Conservation (phyloP, 2,329 filamentous ascomycete species). For the Fusarium anguioides region DNA sequence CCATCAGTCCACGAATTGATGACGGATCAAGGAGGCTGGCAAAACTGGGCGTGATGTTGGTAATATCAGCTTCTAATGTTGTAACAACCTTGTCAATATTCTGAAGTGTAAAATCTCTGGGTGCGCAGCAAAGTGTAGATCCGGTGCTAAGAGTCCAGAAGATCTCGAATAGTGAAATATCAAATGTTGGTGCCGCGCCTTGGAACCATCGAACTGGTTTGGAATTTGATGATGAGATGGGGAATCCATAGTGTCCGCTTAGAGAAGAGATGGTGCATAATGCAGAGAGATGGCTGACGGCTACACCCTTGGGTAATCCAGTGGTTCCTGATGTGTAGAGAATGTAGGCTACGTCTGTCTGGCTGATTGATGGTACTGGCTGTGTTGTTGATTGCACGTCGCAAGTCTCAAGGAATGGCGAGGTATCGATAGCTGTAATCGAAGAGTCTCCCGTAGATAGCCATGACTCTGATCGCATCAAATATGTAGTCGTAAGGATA, state of each 20-base stretch:
- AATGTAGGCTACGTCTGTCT: background rate
- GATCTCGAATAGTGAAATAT: conserved; percentile 24
- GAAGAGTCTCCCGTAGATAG: rapidly evolving
- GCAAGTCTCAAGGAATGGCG: background rate
- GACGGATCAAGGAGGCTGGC: conserved; percentile 12
- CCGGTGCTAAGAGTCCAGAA: conserved; percentile 22
- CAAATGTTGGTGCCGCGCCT: conserved; percentile 19
- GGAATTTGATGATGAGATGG: background rate
- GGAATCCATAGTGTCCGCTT: conserved; percentile 8
- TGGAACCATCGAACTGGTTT: conserved; percentile 22
- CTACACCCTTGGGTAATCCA: conserved; percentile 16
- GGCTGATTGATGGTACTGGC: rapidly evolving
- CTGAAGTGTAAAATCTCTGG: conserved; percentile 2
- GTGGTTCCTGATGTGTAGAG: conserved; percentile 25
- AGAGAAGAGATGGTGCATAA: conserved; percentile 12
- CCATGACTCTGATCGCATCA: rapidly evolving
- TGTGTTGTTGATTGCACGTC: background rate
- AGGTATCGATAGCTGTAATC: background rate
- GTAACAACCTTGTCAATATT: conserved; percentile 21
- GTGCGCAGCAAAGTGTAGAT: conserved; percentile 23
- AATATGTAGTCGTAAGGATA: background rate
- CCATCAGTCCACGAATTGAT: conserved; percentile 7
- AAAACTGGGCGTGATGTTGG: conserved; percentile 23
- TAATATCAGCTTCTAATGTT: conserved; percentile 6
- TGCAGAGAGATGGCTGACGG: conserved; percentile 16